Percentiles rank a stretch among this genome's conserved stretches.
phyloP scores from a whole-genome alignment of 192 early-diverging fungal genomes.

The Phlyctochytrium planicorne region DNA sequence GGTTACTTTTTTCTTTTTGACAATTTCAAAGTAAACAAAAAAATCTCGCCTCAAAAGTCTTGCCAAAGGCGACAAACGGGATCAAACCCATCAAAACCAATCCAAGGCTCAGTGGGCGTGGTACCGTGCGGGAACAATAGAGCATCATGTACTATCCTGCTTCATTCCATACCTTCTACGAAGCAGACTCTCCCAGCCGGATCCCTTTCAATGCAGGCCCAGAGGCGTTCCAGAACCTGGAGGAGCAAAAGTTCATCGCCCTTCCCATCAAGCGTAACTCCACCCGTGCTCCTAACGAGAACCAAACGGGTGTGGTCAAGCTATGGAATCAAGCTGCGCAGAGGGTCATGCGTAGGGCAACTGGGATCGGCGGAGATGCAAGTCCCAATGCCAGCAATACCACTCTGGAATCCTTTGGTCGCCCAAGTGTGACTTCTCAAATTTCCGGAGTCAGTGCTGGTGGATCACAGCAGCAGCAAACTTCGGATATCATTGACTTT shows the following conservation, averaged over 20 bases:
- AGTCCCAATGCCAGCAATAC: too few relatives aligned
- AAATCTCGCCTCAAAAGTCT: too few relatives aligned
- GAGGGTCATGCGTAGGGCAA: neutral
- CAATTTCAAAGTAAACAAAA: too few relatives aligned
- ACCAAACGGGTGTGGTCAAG: neutral
- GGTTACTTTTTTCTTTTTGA: too few relatives aligned
- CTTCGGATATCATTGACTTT: conserved; percentile 3
- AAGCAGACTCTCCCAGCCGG: conserved; percentile 21
- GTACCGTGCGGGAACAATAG: too few relatives aligned
- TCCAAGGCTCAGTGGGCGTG: too few relatives aligned
- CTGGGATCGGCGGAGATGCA: neutral
- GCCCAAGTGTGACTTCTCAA: too few relatives aligned
- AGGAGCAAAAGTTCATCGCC: conserved; percentile 35
- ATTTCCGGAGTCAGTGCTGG: neutral
- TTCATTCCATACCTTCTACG: conserved; percentile 36
- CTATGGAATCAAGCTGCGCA: neutral
- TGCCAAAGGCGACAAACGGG: too few relatives aligned
- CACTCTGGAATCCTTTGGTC: too few relatives aligned
- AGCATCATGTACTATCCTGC: conserved; percentile 4
- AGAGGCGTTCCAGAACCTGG: conserved; percentile 27
- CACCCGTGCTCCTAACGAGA: conserved; percentile 4
- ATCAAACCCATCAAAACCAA: too few relatives aligned
- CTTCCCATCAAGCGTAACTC: conserved; percentile 44
- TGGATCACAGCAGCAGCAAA: neutral
- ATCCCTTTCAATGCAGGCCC: conserved; percentile 41